These are phyloP conservation scores for Gaertneriomyces semiglobifer DNA, from an alignment of 192 early-diverging fungal species.

Conservation along the genomic window DNA sequence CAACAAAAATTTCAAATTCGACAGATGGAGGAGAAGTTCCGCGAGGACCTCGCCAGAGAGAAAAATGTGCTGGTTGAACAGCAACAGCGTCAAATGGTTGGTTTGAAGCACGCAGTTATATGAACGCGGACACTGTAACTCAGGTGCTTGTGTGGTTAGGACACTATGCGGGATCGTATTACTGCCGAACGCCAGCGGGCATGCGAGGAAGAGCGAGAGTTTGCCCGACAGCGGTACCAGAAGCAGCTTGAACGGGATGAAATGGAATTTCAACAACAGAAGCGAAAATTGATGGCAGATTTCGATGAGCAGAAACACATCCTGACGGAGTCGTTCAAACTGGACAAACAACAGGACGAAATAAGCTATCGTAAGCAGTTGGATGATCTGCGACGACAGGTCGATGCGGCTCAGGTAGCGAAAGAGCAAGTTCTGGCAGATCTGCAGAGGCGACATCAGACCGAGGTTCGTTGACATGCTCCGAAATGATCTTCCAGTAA, in stretches of 20 bases:
- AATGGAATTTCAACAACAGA: constrained; percentile 63
- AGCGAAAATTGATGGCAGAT: constrained; percentile 50
- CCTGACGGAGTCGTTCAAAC: constrained; percentile 28
- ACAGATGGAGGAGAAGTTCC: constrained; percentile 53
- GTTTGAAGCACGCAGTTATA: background rate
- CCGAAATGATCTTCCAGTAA: no score
- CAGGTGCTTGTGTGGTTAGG: constrained; percentile 17
- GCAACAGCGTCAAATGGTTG: constrained; percentile 50
- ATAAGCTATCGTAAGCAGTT: constrained; percentile 31
- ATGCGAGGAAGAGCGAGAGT: constrained; percentile 59
- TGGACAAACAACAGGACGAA: constrained; percentile 34
- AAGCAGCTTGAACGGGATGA: constrained; percentile 63
- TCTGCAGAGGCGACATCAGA: constrained; percentile 27
- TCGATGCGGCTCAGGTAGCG: constrained; percentile 34
- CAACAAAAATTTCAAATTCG: constrained; percentile 55
- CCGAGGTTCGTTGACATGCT: constrained; percentile 22
- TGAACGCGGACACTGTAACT: background rate
- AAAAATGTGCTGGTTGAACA: constrained; percentile 44
- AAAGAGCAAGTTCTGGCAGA: constrained; percentile 34
- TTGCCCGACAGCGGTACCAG: constrained; percentile 53
- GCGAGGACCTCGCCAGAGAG: constrained; percentile 45
- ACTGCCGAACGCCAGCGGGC: constrained; percentile 49
- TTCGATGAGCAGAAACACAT: constrained; percentile 46
- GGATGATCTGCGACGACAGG: constrained; percentile 31
- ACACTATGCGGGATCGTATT: constrained; percentile 42